Conservation (phyloP, 179 eudicot genomes). For the Carnegiea gigantea region DNA sequence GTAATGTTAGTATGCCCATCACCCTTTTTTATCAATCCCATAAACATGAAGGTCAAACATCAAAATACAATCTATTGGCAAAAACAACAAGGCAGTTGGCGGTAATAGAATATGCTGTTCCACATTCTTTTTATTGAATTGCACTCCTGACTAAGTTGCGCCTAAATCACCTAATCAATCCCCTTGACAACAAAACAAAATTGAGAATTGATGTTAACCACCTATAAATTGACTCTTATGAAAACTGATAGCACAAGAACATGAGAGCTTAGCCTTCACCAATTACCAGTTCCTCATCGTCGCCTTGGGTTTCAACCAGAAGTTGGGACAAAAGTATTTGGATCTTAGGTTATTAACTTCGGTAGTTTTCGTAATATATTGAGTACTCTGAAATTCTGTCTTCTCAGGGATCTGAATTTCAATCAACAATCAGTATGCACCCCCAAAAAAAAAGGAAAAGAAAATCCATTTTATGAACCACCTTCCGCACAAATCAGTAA, state of each 20-base stretch:
- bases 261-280: background rate
- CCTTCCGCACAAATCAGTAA: background rate
- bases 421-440: background rate
- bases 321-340: background rate
- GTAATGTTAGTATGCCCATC: background rate
- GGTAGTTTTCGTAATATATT: background rate
- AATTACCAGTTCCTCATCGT: background rate
- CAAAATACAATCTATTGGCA: background rate
- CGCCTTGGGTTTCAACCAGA: background rate
- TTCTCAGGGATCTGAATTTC: background rate
- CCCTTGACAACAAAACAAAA: background rate
- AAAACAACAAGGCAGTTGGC: background rate
- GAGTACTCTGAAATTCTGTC: background rate
- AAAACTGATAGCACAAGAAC: background rate
- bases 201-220: background rate
- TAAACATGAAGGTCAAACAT: background rate
- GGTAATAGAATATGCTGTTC: background rate
- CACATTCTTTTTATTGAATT: background rate
- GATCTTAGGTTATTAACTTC: background rate
- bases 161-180: background rate
- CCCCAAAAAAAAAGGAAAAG: background rate
- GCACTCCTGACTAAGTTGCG: background rate
- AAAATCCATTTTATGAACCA: background rate
- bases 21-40: background rate
- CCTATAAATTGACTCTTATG: background rate